Conservation (phyloP, 2,329 filamentous ascomycete genomes). For the Cladobotryum protrusum region DNA sequence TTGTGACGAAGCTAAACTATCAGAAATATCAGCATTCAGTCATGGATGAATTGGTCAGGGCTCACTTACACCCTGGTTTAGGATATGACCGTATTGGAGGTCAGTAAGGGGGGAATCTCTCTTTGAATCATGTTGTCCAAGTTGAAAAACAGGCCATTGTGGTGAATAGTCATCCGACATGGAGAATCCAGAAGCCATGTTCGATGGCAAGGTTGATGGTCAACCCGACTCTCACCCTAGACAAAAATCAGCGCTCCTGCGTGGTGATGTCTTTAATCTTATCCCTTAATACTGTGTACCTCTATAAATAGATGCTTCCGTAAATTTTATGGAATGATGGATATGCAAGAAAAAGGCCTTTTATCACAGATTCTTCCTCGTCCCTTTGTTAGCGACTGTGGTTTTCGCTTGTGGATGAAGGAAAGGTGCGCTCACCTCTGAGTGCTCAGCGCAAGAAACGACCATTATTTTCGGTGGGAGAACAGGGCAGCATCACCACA, state of each 20-base stretch:
- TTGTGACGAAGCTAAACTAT: constrained; percentile 74
- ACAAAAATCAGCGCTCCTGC: no score
- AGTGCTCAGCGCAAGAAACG: not conserved
- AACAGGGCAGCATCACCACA: constrained; percentile 7
- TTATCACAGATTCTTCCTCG: not conserved
- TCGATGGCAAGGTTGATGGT: not conserved
- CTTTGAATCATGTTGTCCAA: constrained; percentile 68
- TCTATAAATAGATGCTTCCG: no score
- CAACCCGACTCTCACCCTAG: no score
- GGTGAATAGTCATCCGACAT: constrained; percentile 2
- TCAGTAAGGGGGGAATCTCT: constrained; percentile 56
- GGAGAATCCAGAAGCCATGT: constrained; percentile 2
- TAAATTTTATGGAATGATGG: not conserved
- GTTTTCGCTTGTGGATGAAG: not conserved
- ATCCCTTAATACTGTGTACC: no score
- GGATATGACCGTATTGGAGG: constrained; percentile 58
- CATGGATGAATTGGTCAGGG: not conserved
- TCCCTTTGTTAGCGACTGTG: not conserved
- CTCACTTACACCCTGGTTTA: constrained; percentile 60
- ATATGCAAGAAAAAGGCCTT: not conserved
- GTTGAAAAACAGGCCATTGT: constrained; percentile 48
- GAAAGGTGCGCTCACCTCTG: not conserved
- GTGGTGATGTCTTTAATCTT: no score
- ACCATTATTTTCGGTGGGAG: constrained; percentile 4
- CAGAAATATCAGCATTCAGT: not conserved